Evolutionary conservation across 2,329 filamentous ascomycete species (phyloP).

Genomic region (Fusarium agapanthi): DNA sequence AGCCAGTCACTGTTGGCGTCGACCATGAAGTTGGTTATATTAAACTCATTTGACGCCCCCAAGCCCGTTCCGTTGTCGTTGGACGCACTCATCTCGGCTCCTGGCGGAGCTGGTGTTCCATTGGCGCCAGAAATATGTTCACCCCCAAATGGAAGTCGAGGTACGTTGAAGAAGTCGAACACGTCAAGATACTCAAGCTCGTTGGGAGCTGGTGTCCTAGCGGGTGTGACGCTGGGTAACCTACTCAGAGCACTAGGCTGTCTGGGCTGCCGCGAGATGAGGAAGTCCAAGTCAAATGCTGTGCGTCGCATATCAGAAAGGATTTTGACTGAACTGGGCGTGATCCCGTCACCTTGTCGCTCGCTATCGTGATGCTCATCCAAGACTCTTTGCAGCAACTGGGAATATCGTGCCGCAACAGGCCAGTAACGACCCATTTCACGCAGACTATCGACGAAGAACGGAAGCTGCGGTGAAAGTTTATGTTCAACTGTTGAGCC

Average conservation of each 20-base stretch:
- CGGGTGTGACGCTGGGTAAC: slow-evolving; percentile 64
- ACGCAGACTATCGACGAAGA: slow-evolving; percentile 83
- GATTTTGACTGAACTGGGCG: slow-evolving; percentile 85
- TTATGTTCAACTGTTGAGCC: slow-evolving; percentile 89
- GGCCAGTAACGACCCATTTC: slow-evolving; percentile 87
- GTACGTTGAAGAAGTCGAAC: slow-evolving; percentile 95
- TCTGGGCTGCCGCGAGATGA: slow-evolving; percentile 83
- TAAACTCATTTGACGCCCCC: slow-evolving; percentile 68
- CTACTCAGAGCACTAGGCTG: slow-evolving; percentile 57
- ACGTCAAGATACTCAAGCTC: slow-evolving; percentile 92
- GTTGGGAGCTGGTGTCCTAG: slow-evolving; percentile 77
- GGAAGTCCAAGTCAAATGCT: slow-evolving; percentile 87
- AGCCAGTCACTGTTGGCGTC: slow-evolving; percentile 80
- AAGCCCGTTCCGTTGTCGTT: slow-evolving; percentile 42
- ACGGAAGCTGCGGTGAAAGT: slow-evolving; percentile 79
- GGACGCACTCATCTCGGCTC: slow-evolving; percentile 42
- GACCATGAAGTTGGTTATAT: slow-evolving; percentile 81
- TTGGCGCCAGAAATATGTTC: slow-evolving; percentile 43
- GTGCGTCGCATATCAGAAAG: slow-evolving; percentile 91
- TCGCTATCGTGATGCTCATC: slow-evolving; percentile 87
- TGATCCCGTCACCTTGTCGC: slow-evolving; percentile 76
- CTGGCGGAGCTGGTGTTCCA: slow-evolving; percentile 28
- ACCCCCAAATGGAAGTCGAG: slow-evolving; percentile 68
- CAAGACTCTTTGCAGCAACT: slow-evolving; percentile 81
- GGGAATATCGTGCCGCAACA: slow-evolving; percentile 83